Evolutionary conservation across 768 basidiomycete species (phyloP).

Genomic region (Boletus reticulatus): DNA sequence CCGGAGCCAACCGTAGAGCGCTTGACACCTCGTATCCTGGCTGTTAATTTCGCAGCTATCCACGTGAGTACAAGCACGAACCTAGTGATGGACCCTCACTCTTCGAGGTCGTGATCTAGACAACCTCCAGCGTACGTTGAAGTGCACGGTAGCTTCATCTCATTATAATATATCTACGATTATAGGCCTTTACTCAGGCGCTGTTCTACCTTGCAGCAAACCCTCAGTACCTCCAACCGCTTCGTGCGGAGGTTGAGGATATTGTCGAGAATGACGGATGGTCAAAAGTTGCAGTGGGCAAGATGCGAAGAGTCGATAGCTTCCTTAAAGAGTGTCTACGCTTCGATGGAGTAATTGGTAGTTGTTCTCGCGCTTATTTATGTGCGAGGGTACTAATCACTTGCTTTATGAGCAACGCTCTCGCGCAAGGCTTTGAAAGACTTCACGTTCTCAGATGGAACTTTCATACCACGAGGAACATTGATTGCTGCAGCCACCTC

Average conservation of each 20-base stretch:
- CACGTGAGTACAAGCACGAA: slow-evolving; percentile 11
- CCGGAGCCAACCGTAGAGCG: slow-evolving; percentile 14
- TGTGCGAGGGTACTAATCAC: background rate
- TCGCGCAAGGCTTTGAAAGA: background rate
- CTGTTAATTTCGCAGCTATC: slow-evolving; percentile 17
- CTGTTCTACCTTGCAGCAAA: background rate
- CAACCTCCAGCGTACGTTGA: slow-evolving; percentile 14
- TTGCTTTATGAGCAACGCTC: too few relatives aligned
- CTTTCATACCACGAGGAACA: background rate
- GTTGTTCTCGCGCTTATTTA: background rate
- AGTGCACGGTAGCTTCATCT: background rate
- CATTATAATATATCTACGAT: background rate
- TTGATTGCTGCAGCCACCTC: background rate
- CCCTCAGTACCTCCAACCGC: background rate
- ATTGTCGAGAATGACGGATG: background rate
- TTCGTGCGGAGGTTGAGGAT: background rate
- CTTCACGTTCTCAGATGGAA: background rate
- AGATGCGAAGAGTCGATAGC: background rate
- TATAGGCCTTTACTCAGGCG: slow-evolving; percentile 30
- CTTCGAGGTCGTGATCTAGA: slow-evolving; percentile 3
- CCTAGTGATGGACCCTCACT: background rate
- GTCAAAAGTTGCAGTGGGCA: background rate
- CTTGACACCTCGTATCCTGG: slow-evolving; percentile 20
- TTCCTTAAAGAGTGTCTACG: background rate
- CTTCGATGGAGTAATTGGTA: background rate